Evolutionary conservation across 371 early-diverging fungal species (phyloP), one percentile per base, ranked within the genome.

Genomic region (Mucor sp.): DNA sequence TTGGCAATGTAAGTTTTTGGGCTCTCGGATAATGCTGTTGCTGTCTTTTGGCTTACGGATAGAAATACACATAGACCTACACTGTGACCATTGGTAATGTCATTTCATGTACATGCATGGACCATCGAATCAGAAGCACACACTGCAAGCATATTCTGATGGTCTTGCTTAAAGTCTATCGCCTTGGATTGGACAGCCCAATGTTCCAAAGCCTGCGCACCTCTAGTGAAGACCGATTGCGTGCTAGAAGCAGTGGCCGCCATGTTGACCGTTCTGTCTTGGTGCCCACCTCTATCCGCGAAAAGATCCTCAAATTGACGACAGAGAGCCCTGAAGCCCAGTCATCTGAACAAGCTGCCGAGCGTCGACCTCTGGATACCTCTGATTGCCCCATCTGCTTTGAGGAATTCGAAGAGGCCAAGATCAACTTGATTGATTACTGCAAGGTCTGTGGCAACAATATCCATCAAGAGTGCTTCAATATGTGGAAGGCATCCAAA

Each of bases 301-400:
- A 74, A 32, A 70, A 59, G 21, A 62, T 72, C 25, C 15, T 65
- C 21, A 35, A n/a, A 1, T 19, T 58, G 2, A 39, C 33, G 1
- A 32, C 33, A 4, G 27, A 50, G 28, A 12, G 37, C n/a, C 17
- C 53, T 15, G 33, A 65, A 55, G 35, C 17, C n/a, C 15, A 21
- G 27, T 11, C 30, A 12, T 41, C 60, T 25, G 48, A 60, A 9
- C 25, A 47, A 23, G 17, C 35, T 25, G 9, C 35, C n/a, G 11
- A 30, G 11, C 35, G 75, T 30, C 75, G 75, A n/a, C 68, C 81
- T 15, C 50, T 80, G 44, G 74, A 74, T 59, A 71, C 67, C 0
- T 74, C 77, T 0, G 81, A 80, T 32, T 80, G 81, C 43, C 81
- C 81, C 12, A 72, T 80, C 11, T 80, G 81, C 37, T 80, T 75